Conservation (phyloP, 441 rosid genomes). For the Biscutella laevigata region DNA sequence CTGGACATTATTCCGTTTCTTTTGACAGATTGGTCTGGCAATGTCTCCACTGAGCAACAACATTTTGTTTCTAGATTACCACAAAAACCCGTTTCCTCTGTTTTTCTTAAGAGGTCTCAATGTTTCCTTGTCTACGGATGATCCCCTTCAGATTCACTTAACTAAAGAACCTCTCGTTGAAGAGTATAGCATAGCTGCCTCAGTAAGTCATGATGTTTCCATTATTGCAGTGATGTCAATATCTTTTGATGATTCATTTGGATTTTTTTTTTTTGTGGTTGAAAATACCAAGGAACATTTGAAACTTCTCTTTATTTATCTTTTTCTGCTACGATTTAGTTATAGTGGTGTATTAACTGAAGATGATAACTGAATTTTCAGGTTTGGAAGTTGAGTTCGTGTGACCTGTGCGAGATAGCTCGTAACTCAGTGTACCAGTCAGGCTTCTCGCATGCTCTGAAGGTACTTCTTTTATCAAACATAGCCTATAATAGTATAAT, state of each 20-base stretch:
- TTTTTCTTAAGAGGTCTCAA: slow-evolving; percentile 94
- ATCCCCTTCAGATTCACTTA: slow-evolving; percentile 95
- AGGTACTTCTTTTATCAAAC: slow-evolving; percentile 38
- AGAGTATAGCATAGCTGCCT: slow-evolving; percentile 99
- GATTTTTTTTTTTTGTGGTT: neutral
- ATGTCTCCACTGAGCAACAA: slow-evolving; percentile 99
- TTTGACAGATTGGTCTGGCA: slow-evolving; percentile 82
- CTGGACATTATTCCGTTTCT: slow-evolving; percentile 14
- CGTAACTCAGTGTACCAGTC: slow-evolving; percentile 96
- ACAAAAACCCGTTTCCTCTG: slow-evolving; percentile 80
- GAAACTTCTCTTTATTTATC: slow-evolving; percentile 14
- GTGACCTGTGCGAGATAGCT: slow-evolving; percentile 96
- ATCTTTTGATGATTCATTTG: neutral
- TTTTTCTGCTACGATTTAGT: neutral
- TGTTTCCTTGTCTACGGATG: slow-evolving; percentile 95
- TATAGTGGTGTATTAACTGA: neutral
- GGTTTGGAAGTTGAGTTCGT: slow-evolving; percentile 98
- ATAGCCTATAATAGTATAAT: neutral
- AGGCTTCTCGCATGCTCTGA: slow-evolving; percentile 95
- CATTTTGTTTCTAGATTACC: slow-evolving; percentile 91
- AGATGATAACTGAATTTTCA: slow-evolving; percentile 21
- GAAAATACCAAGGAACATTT: neutral
- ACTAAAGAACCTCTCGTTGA: slow-evolving; percentile 98
- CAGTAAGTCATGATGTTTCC: slow-evolving; percentile 40
- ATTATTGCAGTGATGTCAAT: neutral